Base-by-base conservation (phyloP, 306 rosid species). In the Senna tora region DNA sequence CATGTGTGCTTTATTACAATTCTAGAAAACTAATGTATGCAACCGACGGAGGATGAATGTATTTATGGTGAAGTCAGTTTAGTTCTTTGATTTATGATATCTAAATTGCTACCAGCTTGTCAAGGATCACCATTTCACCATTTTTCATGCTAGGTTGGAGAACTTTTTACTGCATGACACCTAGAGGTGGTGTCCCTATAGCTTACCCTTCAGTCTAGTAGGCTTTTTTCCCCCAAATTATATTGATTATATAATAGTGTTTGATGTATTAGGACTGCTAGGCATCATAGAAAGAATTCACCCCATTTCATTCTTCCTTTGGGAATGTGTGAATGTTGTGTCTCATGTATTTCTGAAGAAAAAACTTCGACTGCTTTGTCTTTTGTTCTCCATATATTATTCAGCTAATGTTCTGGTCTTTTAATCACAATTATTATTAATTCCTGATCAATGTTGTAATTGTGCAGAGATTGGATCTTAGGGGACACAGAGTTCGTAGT, bases 401-500 rank as follows among this genome's bases (percentile, higher is more conserved):
- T 42, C 54, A 60, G 69, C 69, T 73, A 45, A 50, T 73, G 51
- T 21, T 22, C 68, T 79, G 67, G 17, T n/a, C 4, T 36, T 39
- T 62, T 50, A 38, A 42, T 20, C 45, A 10, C 43, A 34, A 9
- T 72, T 34, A 33, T 25, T 32, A 33, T 71, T 67, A 74, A 70
- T 67, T 82, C 67, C 62, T 72, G 46, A 75, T 36, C 57, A 69
- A 62, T 79, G 17, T 73, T 60, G 67, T 58, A 74, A 49, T 68
- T 80, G 65, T 72, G 45, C 87, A 94, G 99, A 84, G 97, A 79
- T 74, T 95, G 90, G 99, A 95, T 88, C 99, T 91, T 39, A 88
- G 99, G 82, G 99, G 99, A 57, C 97, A 91, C 76, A 91, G 89
- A 82, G 93, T 95, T 73, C 91, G 91, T 74, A 91, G 88, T 84